These are phyloP conservation scores for Chenopodium album DNA, from an alignment of 148 eudicot genomes.

Conservation along the genomic window DNA sequence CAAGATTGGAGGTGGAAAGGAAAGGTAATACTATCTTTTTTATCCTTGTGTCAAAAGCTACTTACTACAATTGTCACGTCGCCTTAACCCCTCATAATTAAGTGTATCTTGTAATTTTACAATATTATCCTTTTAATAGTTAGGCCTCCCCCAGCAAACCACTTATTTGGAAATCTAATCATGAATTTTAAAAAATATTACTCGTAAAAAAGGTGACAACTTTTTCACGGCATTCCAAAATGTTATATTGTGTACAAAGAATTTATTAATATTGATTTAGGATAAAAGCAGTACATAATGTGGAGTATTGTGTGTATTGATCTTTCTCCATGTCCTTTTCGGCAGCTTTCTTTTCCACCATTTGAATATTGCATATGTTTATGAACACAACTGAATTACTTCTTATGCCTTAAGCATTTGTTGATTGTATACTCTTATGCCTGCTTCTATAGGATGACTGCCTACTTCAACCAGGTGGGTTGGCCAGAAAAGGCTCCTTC, in stretches of 20 bases:
- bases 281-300: background rate
- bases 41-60: background rate
- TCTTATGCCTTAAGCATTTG: background rate
- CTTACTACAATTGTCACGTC: background rate
- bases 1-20: conserved; percentile 98
- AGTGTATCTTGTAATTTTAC: background rate
- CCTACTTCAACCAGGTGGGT: conserved; percentile 80
- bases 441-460: conserved; percentile 72
- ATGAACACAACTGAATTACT: background rate
- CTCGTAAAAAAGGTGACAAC: too few relatives aligned
- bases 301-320: background rate
- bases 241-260: too few relatives aligned
- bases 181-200: too few relatives aligned
- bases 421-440: background rate
- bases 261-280: too few relatives aligned
- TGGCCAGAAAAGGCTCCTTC: conserved; percentile 97
- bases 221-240: too few relatives aligned
- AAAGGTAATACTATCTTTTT: conserved; percentile 49
- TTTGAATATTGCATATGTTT: background rate
- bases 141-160: background rate
- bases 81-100: background rate
- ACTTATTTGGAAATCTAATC: background rate
- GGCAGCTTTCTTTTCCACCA: background rate
- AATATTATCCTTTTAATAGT: background rate
- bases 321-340: background rate